Evolutionary conservation across 495 filamentous ascomycete genomes (phyloP), one percentile per base, ranked within the genome.

Genomic region (Niebla homalea): DNA sequence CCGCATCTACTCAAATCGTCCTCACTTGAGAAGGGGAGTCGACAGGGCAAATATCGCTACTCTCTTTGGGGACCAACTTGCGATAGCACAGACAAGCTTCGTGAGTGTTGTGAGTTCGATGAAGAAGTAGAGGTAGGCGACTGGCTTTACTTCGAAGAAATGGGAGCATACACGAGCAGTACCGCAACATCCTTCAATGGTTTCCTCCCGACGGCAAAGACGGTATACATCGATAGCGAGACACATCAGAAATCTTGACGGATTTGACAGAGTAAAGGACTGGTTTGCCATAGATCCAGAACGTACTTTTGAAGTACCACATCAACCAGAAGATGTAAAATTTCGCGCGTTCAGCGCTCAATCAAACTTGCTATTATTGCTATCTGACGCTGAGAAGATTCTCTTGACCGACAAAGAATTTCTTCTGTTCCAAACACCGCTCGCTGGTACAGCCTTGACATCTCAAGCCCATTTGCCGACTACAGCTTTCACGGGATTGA

Each of bases 371-470:
- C 18, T 8, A 29, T 45, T 25, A 45, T 45, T 6, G n/a, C 12
- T 20, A 57, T 22, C 50, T 46, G 18, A 54, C 56, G 0, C 44
- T 39, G 5, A 60, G 21, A 32, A 59, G 12, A 32, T 56, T 60
- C 6, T 56, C 56, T 57, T 73, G 68, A 3, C 74, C 74, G n/a
- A 77, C 79, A 64, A 94, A 93, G 69, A 94, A 94, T 67, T 85
- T 85, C 71, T 97, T 98, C 54, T 87, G 85, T 66, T 85, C 88
- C 59, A 80, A 59, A 68, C 93, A 99, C 57, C 83, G 73, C 59
- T 95, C 89, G 62, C 83, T 96, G 60, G 76, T 87, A 68, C 93
- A 99, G 19, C 86, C 87, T 21, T 94, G 93, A 70, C 93, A 99
- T 58, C 93, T 78, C 51, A 99, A 66, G 3, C 77, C 79, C 85